phyloP scores from a whole-genome alignment of 148 eudicot species.

The Rhododendron ovatum region DNA sequence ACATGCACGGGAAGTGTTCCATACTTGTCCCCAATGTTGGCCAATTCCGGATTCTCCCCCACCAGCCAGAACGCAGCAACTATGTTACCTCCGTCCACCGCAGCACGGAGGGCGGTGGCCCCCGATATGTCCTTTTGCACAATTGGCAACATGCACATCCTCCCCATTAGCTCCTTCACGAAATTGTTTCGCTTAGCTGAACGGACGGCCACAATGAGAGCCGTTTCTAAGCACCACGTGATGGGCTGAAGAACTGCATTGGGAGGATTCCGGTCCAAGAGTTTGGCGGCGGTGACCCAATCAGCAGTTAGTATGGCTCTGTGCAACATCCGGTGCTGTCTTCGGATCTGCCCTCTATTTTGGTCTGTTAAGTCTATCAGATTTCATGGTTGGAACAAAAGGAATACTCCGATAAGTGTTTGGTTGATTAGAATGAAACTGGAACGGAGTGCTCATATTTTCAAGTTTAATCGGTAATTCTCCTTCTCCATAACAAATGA shows the following conservation, averaged over 20 bases:
- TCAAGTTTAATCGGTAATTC: no score
- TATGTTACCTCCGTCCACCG: background rate
- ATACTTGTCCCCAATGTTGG: background rate
- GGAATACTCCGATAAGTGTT: no score
- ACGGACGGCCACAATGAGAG: background rate
- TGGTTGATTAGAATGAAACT: no score
- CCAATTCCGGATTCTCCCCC: background rate
- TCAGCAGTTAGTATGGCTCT: background rate
- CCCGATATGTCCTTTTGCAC: background rate
- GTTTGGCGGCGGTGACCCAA: background rate
- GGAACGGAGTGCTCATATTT: no score
- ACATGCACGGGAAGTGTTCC: background rate
- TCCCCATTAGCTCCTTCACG: background rate
- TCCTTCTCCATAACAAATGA: no score
- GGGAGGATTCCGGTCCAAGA: background rate
- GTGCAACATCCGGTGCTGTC: background rate
- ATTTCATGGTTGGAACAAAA: background rate
- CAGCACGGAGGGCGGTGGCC: background rate
- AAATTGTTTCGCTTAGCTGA: background rate
- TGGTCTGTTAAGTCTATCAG: background rate
- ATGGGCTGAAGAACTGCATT: background rate
- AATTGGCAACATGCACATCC: background rate
- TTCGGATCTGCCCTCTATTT: background rate
- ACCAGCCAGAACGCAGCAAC: background rate
- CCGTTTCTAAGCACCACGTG: background rate